phyloP scores from a whole-genome alignment of 2,329 filamentous ascomycete species.

The Didymella sp. region DNA sequence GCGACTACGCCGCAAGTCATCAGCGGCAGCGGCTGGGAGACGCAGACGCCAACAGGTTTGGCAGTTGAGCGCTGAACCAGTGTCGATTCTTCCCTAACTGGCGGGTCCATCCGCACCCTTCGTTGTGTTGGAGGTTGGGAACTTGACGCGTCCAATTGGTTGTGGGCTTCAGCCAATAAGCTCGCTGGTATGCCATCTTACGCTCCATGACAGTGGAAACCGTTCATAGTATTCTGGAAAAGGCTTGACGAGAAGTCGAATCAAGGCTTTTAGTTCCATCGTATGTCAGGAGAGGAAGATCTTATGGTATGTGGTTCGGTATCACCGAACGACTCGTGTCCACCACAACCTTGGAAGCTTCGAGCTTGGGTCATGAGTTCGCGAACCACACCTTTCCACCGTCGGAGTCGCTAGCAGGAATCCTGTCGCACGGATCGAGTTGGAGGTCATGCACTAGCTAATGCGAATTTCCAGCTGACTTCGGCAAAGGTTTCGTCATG shows the following conservation, averaged over 20 bases:
- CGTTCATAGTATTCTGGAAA: conserved; percentile 5
- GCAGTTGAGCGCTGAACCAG: conserved; percentile 10
- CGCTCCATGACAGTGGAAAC: background rate
- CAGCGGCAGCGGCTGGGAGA: conserved; percentile 19
- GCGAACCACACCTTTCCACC: background rate
- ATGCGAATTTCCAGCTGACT: conserved; percentile 13
- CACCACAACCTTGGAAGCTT: conserved; percentile 9
- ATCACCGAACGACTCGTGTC: conserved; percentile 3
- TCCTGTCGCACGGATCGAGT: conserved; percentile 2
- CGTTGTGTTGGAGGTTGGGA: conserved; percentile 4
- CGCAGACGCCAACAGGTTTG: conserved; percentile 17
- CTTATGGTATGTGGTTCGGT: conserved; percentile 14
- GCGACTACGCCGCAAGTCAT: conserved; percentile 16
- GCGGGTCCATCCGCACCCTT: conserved; percentile 16
- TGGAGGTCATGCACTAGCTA: conserved; percentile 12
- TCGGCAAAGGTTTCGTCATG: conserved; percentile 12
- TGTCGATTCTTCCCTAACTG: conserved; percentile 18
- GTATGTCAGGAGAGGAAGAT: conserved; percentile 1
- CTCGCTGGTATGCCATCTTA: conserved; percentile 7
- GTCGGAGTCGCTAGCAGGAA: background rate
- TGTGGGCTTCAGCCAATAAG: conserved; percentile 5
- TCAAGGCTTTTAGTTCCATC: conserved; percentile 2
- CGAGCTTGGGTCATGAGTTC: conserved; percentile 19
- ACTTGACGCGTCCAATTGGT: conserved; percentile 3
- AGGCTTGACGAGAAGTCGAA: background rate